These are phyloP conservation scores for Auricularia cornea DNA, from an alignment of 768 basidiomycete genomes.

Conservation along the genomic window DNA sequence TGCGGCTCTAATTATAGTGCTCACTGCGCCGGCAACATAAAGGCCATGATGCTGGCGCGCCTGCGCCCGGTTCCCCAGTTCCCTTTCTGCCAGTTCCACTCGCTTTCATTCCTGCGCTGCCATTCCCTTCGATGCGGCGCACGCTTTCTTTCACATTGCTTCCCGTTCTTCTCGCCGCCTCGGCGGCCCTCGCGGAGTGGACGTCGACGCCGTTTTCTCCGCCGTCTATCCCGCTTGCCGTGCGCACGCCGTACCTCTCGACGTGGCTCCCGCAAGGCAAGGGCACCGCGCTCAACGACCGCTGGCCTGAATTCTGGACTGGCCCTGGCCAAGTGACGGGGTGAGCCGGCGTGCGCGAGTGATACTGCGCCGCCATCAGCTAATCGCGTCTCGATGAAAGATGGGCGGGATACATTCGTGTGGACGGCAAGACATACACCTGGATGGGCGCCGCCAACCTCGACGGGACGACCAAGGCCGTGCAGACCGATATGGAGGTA, in stretches of 20 bases:
- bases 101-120: neutral
- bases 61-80: neutral
- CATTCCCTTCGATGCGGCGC: neutral
- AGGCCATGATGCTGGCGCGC: neutral
- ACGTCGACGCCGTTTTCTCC: neutral
- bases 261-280: conserved; percentile 8
- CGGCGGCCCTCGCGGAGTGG: neutral
- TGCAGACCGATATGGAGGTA: conserved; percentile 1
- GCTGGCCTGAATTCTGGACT: conserved; percentile 8
- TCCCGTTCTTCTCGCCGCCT: neutral
- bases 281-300: conserved; percentile 6
- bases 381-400: neutral
- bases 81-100: neutral
- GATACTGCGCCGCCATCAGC: neutral
- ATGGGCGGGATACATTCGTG: conserved; percentile 9
- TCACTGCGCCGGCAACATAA: neutral
- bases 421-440: conserved; percentile 6
- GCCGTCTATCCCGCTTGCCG: conserved; percentile 6
- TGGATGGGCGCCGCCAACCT: conserved; percentile 4
- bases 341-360: neutral
- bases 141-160: neutral
- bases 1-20: no score
- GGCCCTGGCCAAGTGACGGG: neutral
- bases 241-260: conserved; percentile 8
- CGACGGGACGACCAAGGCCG: neutral